Conservation (phyloP, 306 rosid species). For the Prunus fruticosa region DNA sequence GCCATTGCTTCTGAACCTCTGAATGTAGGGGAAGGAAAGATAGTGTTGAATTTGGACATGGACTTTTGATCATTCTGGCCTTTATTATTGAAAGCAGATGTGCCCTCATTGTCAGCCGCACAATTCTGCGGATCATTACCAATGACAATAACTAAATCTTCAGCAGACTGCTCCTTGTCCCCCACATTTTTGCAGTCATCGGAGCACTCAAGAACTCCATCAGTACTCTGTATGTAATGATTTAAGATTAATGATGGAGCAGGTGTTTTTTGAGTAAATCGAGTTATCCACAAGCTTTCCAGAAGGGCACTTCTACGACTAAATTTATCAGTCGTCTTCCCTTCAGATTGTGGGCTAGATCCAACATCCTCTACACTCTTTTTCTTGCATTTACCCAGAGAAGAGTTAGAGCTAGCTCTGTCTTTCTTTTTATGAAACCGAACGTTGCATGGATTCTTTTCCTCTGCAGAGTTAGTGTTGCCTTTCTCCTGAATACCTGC, state of each 20-base stretch:
- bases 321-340: constrained; percentile 30
- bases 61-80: constrained; percentile 33
- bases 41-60: constrained; percentile 17
- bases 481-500: constrained; percentile 38
- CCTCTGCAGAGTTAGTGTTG: constrained; percentile 28
- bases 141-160: constrained; percentile 23
- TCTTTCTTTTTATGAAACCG: constrained; percentile 32
- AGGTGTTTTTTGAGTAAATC: constrained; percentile 46
- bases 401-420: constrained; percentile 35
- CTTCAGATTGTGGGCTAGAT: constrained; percentile 32
- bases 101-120: constrained; percentile 27
- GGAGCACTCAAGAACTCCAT: constrained; percentile 37
- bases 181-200: constrained; percentile 28
- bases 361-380: constrained; percentile 34
- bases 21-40: constrained; percentile 29
- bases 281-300: constrained; percentile 72
- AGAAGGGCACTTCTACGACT: constrained; percentile 31
- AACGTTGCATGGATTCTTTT: constrained; percentile 24
- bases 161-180: constrained; percentile 25
- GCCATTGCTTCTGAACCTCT: constrained; percentile 52
- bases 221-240: constrained; percentile 23
- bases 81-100: constrained; percentile 22
- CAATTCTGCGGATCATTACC: constrained; percentile 28
- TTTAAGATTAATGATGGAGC: constrained; percentile 28
- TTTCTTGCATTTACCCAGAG: constrained; percentile 40